Conservation (phyloP, 345 rosid genomes). For the Aquilaria sinensis region DNA sequence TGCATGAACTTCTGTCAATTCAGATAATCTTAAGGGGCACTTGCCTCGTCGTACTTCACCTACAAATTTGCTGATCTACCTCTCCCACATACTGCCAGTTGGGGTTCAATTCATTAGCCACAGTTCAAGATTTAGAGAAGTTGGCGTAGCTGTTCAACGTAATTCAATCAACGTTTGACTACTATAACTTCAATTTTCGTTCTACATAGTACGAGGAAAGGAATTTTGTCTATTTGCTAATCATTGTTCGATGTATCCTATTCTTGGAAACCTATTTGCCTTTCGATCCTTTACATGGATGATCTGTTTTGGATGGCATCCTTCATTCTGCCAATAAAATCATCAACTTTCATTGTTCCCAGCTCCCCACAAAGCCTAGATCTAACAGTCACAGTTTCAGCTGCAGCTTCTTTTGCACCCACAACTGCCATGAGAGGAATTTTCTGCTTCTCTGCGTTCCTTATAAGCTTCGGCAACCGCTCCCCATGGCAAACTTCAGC, state of each 20-base stretch:
- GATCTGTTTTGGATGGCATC: slow-evolving; percentile 45
- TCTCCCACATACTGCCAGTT: no score
- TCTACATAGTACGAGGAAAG: no score
- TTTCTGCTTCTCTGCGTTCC: slow-evolving; percentile 90
- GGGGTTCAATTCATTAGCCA: no score
- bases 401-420: slow-evolving; percentile 84
- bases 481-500: slow-evolving; percentile 87
- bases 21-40: no score
- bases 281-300: slow-evolving; percentile 24
- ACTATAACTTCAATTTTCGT: no score
- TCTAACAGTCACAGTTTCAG: slow-evolving; percentile 60
- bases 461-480: slow-evolving; percentile 86
- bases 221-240: not conserved
- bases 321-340: slow-evolving; percentile 54
- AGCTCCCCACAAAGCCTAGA: slow-evolving; percentile 86
- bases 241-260: not conserved
- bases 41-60: no score
- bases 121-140: no score
- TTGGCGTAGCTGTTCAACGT: no score
- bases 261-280: not conserved
- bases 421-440: slow-evolving; percentile 88
- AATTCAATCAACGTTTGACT: no score
- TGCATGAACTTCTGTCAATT: no score
- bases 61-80: no score
- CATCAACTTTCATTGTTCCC: slow-evolving; percentile 60